Conservation (phyloP, 805 yeast species). For the Yarrowia sp. region DNA sequence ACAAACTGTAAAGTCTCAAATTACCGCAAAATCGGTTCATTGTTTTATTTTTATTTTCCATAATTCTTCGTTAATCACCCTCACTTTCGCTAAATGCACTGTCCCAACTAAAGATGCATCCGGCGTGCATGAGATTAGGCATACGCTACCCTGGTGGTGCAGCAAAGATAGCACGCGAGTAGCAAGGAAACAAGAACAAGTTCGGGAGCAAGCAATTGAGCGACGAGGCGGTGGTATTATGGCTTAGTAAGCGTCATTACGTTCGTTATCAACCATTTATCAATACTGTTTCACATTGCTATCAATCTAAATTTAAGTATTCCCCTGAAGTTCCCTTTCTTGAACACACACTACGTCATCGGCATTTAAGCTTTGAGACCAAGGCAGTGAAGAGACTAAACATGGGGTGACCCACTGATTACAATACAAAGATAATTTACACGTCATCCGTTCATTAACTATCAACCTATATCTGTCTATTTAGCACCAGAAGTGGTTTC, state of each 20-base stretch:
- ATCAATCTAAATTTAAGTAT: neutral
- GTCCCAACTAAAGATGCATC: neutral
- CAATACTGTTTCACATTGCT: neutral
- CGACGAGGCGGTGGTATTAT: neutral
- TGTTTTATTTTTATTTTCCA: no score
- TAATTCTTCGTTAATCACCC: no score
- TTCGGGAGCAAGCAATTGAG: neutral
- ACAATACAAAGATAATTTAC: neutral
- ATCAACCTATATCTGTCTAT: neutral
- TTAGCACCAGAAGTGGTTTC: constrained; percentile 35
- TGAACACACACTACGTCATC: neutral
- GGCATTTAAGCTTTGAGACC: neutral
- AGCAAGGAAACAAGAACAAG: neutral
- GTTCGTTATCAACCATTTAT: neutral
- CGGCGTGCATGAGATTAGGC: constrained; percentile 11
- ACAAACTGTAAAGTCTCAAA: no score
- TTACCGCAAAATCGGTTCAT: no score
- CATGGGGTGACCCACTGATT: neutral
- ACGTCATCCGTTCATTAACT: neutral
- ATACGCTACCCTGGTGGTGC: neutral
- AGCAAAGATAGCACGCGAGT: neutral
- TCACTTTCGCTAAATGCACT: neutral
- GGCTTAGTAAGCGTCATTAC: neutral
- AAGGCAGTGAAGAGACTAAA: neutral
- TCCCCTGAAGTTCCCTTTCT: constrained; percentile 5